Evolutionary conservation across 345 rosid species (phyloP), one percentile per base, ranked within the genome.

Genomic region (Isatis tinctoria): DNA sequence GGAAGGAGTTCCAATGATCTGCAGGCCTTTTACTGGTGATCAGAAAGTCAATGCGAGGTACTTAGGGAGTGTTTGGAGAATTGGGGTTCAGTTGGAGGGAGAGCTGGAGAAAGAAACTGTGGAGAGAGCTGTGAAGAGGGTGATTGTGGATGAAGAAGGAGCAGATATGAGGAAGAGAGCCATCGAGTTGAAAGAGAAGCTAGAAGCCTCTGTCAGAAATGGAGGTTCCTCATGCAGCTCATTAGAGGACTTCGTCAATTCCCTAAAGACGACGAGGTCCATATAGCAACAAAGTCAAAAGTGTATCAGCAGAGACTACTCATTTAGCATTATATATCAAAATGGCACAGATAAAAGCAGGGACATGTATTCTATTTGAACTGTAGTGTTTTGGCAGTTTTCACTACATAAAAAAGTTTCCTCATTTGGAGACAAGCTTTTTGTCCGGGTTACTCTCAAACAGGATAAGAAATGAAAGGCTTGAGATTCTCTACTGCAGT

Each of bases 1-100:
- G 36, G 88, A 79, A 78, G 86, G 88, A 10, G 82, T 85, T 37
- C 88, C 88, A 0, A 63, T 85, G 77, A 76, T 85, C 0, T 85
- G 88, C 41, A 81, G 78, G 35, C 86, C 88, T 14, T 48, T 52
- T 33, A 73, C 80, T 0, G 86, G 79, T 0, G 86, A 85, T 70
- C 88, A 85, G 65, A 73, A 11, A 8, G 82, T 80, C n/a, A 82
- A 58, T 68, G 81, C 83, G 0, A 80, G 89, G 71, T 78, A 73
- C 60, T 58, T 80, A 7, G 76, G 76, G 58, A 41, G 75, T 24
- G 65, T 65, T 10, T 83, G 85, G 87, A 80, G 74, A 62, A 35
- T 78, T 28, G 89, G 89, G 2, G 6, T 83, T 58, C 73, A 45
- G 3, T n/a, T 83, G 18, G 85, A 83, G 54, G 76, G 72, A 22